Conservation (phyloP, 2,329 filamentous ascomycete genomes). For the Diaporthe eres region DNA sequence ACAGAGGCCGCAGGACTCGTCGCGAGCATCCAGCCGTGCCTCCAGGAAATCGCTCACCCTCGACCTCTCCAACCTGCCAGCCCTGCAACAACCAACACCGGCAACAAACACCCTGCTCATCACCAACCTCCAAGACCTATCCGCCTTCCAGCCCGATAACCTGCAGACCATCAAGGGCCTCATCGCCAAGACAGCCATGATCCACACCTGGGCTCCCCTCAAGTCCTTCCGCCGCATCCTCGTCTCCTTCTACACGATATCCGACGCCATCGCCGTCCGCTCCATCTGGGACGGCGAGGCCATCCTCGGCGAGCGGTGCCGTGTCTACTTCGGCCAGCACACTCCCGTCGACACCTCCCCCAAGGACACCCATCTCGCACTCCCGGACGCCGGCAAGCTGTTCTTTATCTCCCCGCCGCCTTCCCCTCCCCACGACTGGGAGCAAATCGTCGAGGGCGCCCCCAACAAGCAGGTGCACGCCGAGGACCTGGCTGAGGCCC, state of each 20-base stretch:
- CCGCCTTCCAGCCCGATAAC: constrained; percentile 82
- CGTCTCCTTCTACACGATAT: constrained; percentile 80
- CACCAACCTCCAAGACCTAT: constrained; percentile 81
- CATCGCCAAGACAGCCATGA: constrained; percentile 77
- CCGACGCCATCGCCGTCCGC: constrained; percentile 79
- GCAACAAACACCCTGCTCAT: constrained; percentile 89
- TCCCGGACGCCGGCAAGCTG: constrained; percentile 78
- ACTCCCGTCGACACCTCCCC: constrained; percentile 66
- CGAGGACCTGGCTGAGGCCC: constrained; percentile 76
- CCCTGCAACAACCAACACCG: constrained; percentile 78
- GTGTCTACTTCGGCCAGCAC: constrained; percentile 77
- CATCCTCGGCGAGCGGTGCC: constrained; percentile 78
- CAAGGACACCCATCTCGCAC: constrained; percentile 71
- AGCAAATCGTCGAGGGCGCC: constrained; percentile 76
- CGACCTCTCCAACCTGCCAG: constrained; percentile 80
- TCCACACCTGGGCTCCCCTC: constrained; percentile 84
- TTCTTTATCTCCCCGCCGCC: constrained; percentile 82
- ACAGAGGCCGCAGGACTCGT: constrained; percentile 48
- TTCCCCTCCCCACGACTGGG: constrained; percentile 78
- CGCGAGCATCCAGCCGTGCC: constrained; percentile 61
- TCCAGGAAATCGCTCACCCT: constrained; percentile 72
- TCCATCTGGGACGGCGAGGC: constrained; percentile 81
- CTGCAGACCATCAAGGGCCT: constrained; percentile 80
- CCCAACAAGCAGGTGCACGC: constrained; percentile 80
- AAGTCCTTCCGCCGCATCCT: constrained; percentile 88